Conservation (phyloP, 2,329 filamentous ascomycete genomes). For the Neurospora sp. region DNA sequence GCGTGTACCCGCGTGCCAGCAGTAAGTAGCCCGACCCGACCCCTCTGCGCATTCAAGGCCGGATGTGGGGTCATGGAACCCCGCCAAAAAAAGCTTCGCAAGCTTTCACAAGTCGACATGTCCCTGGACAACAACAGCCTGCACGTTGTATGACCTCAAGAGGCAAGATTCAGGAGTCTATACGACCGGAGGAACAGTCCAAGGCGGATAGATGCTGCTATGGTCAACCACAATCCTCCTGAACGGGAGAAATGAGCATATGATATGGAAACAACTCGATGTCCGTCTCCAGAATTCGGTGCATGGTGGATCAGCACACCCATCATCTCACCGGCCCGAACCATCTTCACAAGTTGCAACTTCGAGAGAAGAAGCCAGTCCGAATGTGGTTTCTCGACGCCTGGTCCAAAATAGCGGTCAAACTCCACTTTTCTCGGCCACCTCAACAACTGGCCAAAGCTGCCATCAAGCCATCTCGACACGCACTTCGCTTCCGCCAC, state of each 20-base stretch:
- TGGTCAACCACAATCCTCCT: not conserved
- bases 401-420: not conserved
- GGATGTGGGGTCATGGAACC: not conserved
- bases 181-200: not conserved
- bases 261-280: not conserved
- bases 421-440: not conserved
- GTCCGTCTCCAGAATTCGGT: not conserved
- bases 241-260: not conserved
- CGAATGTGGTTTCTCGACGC: not conserved
- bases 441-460: not conserved
- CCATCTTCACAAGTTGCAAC: not conserved
- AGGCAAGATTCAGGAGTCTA: not conserved
- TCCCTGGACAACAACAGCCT: not conserved
- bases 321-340: not conserved
- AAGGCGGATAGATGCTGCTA: not conserved
- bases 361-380: not conserved
- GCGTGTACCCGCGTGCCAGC: not conserved
- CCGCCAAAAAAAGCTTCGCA: not conserved
- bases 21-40: not conserved
- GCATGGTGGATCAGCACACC: not conserved
- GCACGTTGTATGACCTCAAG: not conserved
- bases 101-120: not conserved
- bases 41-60: not conserved
- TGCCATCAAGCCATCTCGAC: not conserved
- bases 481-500: not conserved